These are phyloP conservation scores for Tetragonia tetragonoides DNA, from an alignment of 148 eudicot species.

Conservation along the genomic window DNA sequence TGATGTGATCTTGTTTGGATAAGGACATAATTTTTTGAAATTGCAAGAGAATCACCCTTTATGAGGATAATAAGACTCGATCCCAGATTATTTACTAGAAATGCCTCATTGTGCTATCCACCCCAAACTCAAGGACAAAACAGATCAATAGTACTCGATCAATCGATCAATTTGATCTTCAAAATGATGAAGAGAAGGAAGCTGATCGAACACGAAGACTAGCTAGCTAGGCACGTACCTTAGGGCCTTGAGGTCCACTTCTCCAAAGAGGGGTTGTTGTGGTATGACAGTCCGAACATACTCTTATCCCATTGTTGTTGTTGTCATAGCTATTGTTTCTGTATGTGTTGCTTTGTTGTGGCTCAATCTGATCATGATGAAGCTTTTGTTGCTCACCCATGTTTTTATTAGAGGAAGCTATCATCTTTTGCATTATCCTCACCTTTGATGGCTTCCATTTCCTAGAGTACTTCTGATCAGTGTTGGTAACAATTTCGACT, in stretches of 20 bases:
- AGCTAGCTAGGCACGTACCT: constrained; percentile 24
- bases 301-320: constrained; percentile 26
- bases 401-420: constrained; percentile 5
- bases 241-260: constrained; percentile 67
- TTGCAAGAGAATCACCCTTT: too few relatives aligned
- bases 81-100: too few relatives aligned
- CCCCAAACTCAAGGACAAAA: too few relatives aligned
- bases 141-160: too few relatives aligned
- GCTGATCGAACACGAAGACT: neutral
- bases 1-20: too few relatives aligned
- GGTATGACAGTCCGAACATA: constrained; percentile 51
- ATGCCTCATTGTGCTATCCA: too few relatives aligned
- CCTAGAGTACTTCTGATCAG: constrained; percentile 15
- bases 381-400: constrained; percentile 1
- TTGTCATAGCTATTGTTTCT: constrained; percentile 1
- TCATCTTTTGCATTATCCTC: constrained; percentile 30
- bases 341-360: constrained; percentile 12
- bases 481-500: constrained; percentile 7
- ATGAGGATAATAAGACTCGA: too few relatives aligned
- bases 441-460: constrained; percentile 37
- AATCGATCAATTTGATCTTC: neutral
- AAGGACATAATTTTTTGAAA: too few relatives aligned
- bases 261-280: constrained; percentile 67
- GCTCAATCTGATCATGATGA: constrained; percentile 17
- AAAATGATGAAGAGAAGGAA: neutral